Base-by-base conservation (phyloP, 805 yeast genomes). In the Candida boidinii region DNA sequence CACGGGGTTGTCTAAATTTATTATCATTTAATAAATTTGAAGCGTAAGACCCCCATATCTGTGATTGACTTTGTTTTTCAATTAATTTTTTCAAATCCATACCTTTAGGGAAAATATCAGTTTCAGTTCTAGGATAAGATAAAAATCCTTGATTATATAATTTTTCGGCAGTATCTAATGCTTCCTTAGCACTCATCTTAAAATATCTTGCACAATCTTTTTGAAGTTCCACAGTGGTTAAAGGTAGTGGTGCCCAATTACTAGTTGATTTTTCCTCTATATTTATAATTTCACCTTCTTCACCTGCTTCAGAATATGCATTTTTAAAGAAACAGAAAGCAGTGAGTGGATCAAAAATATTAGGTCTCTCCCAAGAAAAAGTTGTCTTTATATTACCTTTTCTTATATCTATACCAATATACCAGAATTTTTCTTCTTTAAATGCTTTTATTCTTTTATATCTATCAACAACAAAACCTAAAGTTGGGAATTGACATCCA, bases 61-160 rank as follows among this genome's bases (percentile, higher is more conserved):
- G 38, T 31, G 73, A 70, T 11, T 56, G 59, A 0, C 56, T 49
- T 43, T 87, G 96, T 17, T 73, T 72, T n/a, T 57, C 60, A 2
- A 92, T 66, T 2, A 86, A 54, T 1, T 59, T 58, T 34, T 61
- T 61, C 30, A 92, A 62, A 48, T 92, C 85, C 82, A 88, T 85
- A 2, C 68, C 64, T 0, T 60, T 55, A 2, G 95, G 96, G 47
- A 83, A 94, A 17, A 60, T 70, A 53, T 92, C 96, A 0, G 99
- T 92, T 51, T 92, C 99, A 0, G 99, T 92, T 64, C 99, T 80
- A 3, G 99, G 99, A 52, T 92, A 92, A 0, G 96, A 87, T 2
- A 92, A 64, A 48, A 75, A 85, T 0, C 98, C 98, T 30, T 70
- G 65, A 37, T 81, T 87, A 53, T 92, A 92, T 17, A 92, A 65